Evolutionary conservation across 805 yeast species (phyloP), one percentile per base, ranked within the genome.

Genomic region (Metschnikowia koreensis): DNA sequence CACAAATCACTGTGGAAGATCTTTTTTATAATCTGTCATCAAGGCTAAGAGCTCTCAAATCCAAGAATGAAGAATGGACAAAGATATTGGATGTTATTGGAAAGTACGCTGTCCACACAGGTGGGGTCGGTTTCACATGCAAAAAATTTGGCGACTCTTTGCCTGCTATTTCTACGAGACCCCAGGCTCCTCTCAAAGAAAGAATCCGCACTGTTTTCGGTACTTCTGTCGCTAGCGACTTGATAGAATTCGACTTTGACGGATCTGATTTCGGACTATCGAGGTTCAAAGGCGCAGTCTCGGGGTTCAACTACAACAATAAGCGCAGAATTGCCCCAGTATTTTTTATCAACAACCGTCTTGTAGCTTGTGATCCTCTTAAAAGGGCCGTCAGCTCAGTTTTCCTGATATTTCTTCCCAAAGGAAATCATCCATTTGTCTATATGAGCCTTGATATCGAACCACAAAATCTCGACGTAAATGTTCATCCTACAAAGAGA

Each of bases 401-500:
- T 0, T 91, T 83, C 62, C 75, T 83, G 16, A 68, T 79, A 3
- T 88, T 80, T 63, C 67, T 93, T 16, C 97, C 97, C 0, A 88
- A 86, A 58, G 96, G 96, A 0, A 63, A 59, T 46, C 81, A 77
- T 57, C 86, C 96, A 0, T 94, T 94, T 64, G 76, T 89, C 1
- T 94, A 91, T 66, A 52, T 94, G 47, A 76, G 88, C 44, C 65
- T 94, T n/a, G 71, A 72, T 16, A 81, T 94, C 2, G 72, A 76
- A 22, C 88, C 97, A 0, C 70, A 69, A 34, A 84, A 85, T 54
- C 76, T 94, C 7, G 99, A 94, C 66, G 98, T 94, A 13, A 94
- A 94, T 64, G 85, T 94, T 12, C 99, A 94, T 64, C 99, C 99
- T 0, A 93, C 98, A 0, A 94, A 94, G 60, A 78, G 93, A 52